Evolutionary conservation across 1,139 yeast species (phyloP), one percentile per base, ranked within the genome.

Genomic region (Taphrina populina): DNA sequence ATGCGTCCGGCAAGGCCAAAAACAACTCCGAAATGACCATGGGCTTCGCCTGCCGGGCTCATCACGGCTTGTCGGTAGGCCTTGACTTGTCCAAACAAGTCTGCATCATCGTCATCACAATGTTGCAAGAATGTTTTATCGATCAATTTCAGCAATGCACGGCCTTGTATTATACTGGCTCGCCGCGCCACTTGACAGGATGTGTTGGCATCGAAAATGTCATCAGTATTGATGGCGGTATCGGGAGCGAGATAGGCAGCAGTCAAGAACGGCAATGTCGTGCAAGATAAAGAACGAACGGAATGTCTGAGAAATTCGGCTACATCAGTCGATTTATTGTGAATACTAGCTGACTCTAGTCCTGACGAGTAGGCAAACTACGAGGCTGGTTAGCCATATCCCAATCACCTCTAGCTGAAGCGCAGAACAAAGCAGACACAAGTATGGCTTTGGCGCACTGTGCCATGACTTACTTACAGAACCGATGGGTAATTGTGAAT

Each of bases 281-380:
- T 52, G 23, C 23, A 21, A 13, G 52, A 13, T 27, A 46, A 30
- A 11, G 57, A 52, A 7, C 24, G 34, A 3, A 57, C 17, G 23
- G 57, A 52, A 27, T 44, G 52, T n/a, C 27, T 20, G n/a, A 57
- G 30, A 21, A 57, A 57, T 15, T 19, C 30, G 17, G 32, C 52
- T 29, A 55, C 45, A 13, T 49, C 34, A 4, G 43, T 36, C 8
- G 30, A 41, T 19, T n/a, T 30, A 8, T 36, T 35, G 34, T 57
- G 59, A 2, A 41, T 36, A 17, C 47, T 24, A 26, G 37, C 43
- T 8, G 59, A 57, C 35, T 57, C 59, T 7, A 57, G 45, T 11
- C 59, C 59, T 20, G 52, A 57, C 23, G 59, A 57, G 43, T 40
- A 57, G 10, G 59, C 56, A 46, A 57, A 57, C 40, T 52, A 36